These are phyloP conservation scores for Ceraceosorus bombacis DNA, from an alignment of 1,284 basidiomycete genomes.

Conservation along the genomic window DNA sequence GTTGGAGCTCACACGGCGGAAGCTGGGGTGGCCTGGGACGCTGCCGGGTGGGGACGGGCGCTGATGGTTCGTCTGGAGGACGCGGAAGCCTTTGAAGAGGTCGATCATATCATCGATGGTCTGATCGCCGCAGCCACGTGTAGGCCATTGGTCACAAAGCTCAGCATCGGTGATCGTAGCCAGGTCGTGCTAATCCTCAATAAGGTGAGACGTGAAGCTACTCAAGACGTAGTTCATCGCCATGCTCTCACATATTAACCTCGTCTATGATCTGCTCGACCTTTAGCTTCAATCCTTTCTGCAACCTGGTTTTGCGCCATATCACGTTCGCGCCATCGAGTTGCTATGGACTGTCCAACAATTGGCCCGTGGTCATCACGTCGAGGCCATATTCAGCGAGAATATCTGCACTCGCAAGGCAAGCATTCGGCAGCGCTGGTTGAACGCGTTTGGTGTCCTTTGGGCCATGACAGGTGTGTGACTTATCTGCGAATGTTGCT, in stretches of 20 bases:
- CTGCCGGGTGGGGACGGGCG: conserved; percentile 11
- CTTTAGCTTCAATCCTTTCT: too few relatives aligned
- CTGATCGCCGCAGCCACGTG: conserved; percentile 29
- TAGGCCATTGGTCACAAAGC: conserved; percentile 15
- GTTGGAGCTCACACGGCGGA: neutral
- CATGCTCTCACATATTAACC: conserved; percentile 54
- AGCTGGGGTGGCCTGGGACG: conserved; percentile 19
- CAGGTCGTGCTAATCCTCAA: neutral
- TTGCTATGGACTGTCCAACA: conserved; percentile 64
- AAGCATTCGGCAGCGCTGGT: conserved; percentile 52
- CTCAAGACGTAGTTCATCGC: neutral
- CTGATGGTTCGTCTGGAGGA: conserved; percentile 17
- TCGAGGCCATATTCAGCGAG: conserved; percentile 24
- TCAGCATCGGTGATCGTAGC: conserved; percentile 1
- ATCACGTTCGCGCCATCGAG: conserved; percentile 72
- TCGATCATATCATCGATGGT: conserved; percentile 25
- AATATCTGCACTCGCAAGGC: conserved; percentile 10
- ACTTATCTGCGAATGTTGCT: too few relatives aligned
- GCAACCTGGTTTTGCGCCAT: conserved; percentile 55
- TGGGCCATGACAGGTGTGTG: conserved; percentile 71
- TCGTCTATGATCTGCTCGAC: too few relatives aligned
- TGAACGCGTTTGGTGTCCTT: conserved; percentile 81
- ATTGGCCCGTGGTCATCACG: conserved; percentile 14
- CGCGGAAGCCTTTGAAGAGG: conserved; percentile 21
- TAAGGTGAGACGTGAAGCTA: neutral